Conservation (phyloP, 2,329 filamentous ascomycete genomes). For the Penicillium palitans region DNA sequence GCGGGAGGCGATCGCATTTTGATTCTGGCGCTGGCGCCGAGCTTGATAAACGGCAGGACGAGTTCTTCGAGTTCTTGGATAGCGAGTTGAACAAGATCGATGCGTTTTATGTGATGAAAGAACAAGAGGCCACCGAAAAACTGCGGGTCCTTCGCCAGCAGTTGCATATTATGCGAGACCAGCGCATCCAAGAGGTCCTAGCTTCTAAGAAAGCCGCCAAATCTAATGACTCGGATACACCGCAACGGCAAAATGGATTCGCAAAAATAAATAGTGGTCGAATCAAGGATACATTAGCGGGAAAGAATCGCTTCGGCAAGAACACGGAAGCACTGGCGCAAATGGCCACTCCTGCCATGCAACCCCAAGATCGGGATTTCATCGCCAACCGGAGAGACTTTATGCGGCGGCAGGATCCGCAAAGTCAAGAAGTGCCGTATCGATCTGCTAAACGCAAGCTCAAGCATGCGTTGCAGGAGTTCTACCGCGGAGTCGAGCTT, state of each 20-base stretch:
- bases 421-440: constrained; percentile 69
- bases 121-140: constrained; percentile 76
- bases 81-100: constrained; percentile 88
- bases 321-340: constrained; percentile 54
- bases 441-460: constrained; percentile 86
- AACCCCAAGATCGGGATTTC: constrained; percentile 30
- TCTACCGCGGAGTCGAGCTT: constrained; percentile 86
- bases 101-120: constrained; percentile 81
- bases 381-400: constrained; percentile 50
- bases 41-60: constrained; percentile 71
- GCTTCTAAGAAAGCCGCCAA: constrained; percentile 39
- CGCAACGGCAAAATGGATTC: constrained; percentile 26
- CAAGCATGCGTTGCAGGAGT: constrained; percentile 87
- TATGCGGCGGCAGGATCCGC: constrained; percentile 46
- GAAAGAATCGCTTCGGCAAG: constrained; percentile 54
- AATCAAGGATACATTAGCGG: constrained; percentile 45
- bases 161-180: constrained; percentile 88
- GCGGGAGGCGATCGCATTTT: constrained; percentile 51
- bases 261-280: constrained; percentile 28
- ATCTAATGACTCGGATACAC: constrained; percentile 25
- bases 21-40: constrained; percentile 56
- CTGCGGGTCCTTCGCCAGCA: constrained; percentile 74
- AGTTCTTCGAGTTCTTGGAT: constrained; percentile 86
- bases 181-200: constrained; percentile 71
- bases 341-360: constrained; percentile 44